Evolutionary conservation across 768 basidiomycete genomes (phyloP).

Genomic region (Botryobasidium botryosum): DNA sequence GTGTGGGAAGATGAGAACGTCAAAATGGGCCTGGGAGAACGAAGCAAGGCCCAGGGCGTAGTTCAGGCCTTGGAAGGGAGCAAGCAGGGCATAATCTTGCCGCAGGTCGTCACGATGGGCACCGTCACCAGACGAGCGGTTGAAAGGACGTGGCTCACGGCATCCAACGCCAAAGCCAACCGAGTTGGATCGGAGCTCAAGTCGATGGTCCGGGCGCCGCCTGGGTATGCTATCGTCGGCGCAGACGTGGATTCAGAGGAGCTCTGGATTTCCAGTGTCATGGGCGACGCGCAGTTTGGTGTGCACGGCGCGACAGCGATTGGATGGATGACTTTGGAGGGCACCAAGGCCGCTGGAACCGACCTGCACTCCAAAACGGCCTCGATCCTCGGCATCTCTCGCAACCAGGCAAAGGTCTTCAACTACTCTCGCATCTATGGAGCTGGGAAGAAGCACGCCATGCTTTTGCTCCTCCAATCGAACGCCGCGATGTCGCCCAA

Average conservation of each 20-base stretch:
- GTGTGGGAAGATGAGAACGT: conserved; percentile 40
- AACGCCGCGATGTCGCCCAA: conserved; percentile 65
- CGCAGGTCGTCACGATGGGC: conserved; percentile 96
- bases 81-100: conserved; percentile 83
- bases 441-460: conserved; percentile 90
- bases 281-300: conserved; percentile 98
- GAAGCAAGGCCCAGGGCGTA: conserved; percentile 11
- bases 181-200: conserved; percentile 97
- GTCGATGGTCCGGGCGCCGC: conserved; percentile 89
- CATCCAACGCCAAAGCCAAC: conserved; percentile 94
- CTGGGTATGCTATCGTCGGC: conserved; percentile 87
- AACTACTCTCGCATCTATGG: conserved; percentile 98
- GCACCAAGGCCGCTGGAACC: conserved; percentile 85
- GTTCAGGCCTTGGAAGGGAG: conserved; percentile 17
- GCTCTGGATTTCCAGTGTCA: conserved; percentile 95
- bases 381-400: conserved; percentile 75
- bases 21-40: conserved; percentile 34
- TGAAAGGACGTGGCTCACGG: conserved; percentile 96
- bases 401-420: conserved; percentile 95
- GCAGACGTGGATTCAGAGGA: conserved; percentile 99
- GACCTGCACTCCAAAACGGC: conserved; percentile 97
- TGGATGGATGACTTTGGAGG: conserved; percentile 99
- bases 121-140: conserved; percentile 95
- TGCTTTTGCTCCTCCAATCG: conserved; percentile 70
- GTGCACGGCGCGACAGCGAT: conserved; percentile 91